Evolutionary conservation across 1,284 basidiomycete species (phyloP), one percentile per base, ranked within the genome.

Genomic region (Marasmius fiardii): DNA sequence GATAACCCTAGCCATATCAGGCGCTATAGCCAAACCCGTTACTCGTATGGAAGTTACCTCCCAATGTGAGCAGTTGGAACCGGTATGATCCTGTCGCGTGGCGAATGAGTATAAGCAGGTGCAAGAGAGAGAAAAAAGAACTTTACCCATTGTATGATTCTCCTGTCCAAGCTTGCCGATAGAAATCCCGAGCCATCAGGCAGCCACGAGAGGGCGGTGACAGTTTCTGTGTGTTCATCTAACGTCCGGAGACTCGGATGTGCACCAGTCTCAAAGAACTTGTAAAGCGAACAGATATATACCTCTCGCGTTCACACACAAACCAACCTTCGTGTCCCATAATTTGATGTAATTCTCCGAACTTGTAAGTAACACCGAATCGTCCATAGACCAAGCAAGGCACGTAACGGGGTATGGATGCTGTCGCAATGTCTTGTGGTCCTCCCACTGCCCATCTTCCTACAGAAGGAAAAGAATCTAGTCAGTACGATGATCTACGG

Each of bases 361-460:
- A 45, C 88, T 86, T 1, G 93, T 93, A 43, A 95, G 79, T 56
- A 98, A 74, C 61, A 90, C 79, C 28, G 82, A 76, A 65, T 95
- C 93, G 65, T 97, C 92, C 49, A 88, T 79, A 33, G 94, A 95
- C 94, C 95, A 98, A 1, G 93, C 86, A 53, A 98, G 74, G 60
- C 86, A 89, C 53, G 87, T 87, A 5, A 97, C 86, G 2, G 85
- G 68, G 64, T 87, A 87, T 33, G 80, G 77, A 67, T 96, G 93
- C n/a, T 92, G 90, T 44, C 77, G 72, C 51, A 94, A 71, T 43
- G 82, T 79, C 58, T 79, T 75, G 60, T 85, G 79, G 26, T 78
- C 72, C 31, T 74, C 73, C 75, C 86, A 91, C 53, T 85, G 83
- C 55, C 78, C 78, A 52, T 72, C 68, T 58, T 81, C 80, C 47